Conservation (phyloP, 805 yeast genomes). For the Wickerhamiella spandovensis region DNA sequence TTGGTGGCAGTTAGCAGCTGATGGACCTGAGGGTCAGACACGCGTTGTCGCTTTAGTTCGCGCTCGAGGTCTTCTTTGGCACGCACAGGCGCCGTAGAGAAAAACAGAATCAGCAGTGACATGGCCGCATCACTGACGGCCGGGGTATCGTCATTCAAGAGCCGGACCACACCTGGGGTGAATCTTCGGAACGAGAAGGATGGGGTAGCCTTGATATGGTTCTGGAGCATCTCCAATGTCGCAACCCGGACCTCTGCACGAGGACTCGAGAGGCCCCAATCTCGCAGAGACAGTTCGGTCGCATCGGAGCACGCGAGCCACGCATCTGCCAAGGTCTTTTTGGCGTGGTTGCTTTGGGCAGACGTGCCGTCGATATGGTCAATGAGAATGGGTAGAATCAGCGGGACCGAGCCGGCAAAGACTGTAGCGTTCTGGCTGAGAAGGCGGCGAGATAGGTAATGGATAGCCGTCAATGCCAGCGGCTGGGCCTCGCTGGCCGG, state of each 20-base stretch:
- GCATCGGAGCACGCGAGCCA: constrained; percentile 28
- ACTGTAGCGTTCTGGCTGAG: constrained; percentile 28
- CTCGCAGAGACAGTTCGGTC: constrained; percentile 23
- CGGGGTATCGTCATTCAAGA: constrained; percentile 19
- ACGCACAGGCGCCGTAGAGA: constrained; percentile 25
- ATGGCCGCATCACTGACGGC: constrained; percentile 18
- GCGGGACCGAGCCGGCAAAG: constrained; percentile 22
- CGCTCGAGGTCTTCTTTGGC: constrained; percentile 35
- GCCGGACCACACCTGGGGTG: constrained; percentile 22
- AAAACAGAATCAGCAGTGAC: constrained; percentile 27
- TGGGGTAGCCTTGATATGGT: constrained; percentile 18
- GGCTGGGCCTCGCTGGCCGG: constrained; percentile 10
- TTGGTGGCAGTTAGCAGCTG: constrained; percentile 4
- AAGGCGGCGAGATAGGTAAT: constrained; percentile 33
- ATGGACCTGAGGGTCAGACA: constrained; percentile 2
- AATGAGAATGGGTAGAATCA: constrained; percentile 25
- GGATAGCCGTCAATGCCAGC: constrained; percentile 31
- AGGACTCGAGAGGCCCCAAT: constrained; percentile 21
- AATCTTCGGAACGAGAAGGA: constrained; percentile 22
- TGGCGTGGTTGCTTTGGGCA: constrained; percentile 8
- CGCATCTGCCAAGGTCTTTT: constrained; percentile 22
- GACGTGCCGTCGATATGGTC: constrained; percentile 10
- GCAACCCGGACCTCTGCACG: constrained; percentile 16
- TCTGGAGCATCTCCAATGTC: constrained; percentile 16
- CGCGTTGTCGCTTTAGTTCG: constrained; percentile 27